Evolutionary conservation across 805 yeast genomes (phyloP).

Genomic region (Sugiyamaella marilandica): DNA sequence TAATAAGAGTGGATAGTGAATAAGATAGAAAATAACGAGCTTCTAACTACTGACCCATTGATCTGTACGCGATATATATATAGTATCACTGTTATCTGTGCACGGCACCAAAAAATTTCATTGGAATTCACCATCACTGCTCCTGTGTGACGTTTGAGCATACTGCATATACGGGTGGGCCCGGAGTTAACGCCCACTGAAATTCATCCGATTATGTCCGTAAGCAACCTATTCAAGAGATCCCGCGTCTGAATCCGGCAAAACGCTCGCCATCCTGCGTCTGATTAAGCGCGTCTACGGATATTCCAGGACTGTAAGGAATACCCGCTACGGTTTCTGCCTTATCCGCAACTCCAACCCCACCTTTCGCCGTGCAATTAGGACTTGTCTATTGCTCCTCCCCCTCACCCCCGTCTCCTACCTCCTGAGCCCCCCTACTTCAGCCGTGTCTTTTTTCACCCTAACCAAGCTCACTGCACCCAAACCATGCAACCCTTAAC

Average conservation of each 20-base stretch:
- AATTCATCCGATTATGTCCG: not conserved
- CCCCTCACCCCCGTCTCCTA: no score
- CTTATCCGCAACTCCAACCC: not conserved
- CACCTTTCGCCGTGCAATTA: no score
- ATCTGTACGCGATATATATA: no score
- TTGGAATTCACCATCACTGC: not conserved
- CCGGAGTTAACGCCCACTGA: not conserved
- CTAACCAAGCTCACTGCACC: not conserved
- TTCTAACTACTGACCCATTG: no score
- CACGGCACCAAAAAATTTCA: not conserved
- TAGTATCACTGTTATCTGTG: not conserved
- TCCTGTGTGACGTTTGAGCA: not conserved
- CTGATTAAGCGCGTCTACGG: no score
- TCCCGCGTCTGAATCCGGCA: no score
- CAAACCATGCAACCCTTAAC: not conserved
- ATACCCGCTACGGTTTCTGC: not conserved
- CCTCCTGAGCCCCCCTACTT: not conserved
- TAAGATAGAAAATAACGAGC: not conserved
- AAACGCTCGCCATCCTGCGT: no score
- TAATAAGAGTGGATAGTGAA: not conserved
- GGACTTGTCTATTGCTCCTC: no score
- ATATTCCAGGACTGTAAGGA: not conserved
- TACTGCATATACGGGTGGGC: not conserved
- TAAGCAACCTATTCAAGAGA: not conserved
- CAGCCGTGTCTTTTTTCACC: no score